Conservation (phyloP, 345 rosid species). For the Linum usitatissimum region DNA sequence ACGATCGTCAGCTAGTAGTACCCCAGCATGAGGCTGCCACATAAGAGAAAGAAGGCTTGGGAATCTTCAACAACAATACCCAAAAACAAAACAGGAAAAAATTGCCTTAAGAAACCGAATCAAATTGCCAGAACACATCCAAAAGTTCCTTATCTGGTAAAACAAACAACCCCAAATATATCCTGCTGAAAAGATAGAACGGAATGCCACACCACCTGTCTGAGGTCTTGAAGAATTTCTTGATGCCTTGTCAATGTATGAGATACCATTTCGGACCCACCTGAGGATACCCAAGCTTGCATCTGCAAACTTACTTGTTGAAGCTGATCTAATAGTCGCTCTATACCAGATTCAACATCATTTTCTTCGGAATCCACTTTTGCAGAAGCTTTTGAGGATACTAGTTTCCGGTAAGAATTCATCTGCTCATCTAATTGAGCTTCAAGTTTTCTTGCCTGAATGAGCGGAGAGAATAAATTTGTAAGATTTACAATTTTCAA, state of each 20-base stretch:
- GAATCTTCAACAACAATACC: no score
- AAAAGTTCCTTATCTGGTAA: no score
- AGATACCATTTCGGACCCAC: slow-evolving; percentile 97
- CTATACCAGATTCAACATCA: slow-evolving; percentile 76
- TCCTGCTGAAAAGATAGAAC: not conserved
- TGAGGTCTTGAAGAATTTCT: slow-evolving; percentile 89
- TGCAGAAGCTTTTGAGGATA: slow-evolving; percentile 51
- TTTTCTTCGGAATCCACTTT: slow-evolving; percentile 53
- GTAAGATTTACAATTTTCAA: not conserved
- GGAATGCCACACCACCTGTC: slow-evolving; percentile 44
- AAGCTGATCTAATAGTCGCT: slow-evolving; percentile 52
- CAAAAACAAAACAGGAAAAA: no score
- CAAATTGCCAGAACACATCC: no score
- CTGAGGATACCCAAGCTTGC: slow-evolving; percentile 97
- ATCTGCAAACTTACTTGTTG: slow-evolving; percentile 79
- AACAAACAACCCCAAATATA: not conserved
- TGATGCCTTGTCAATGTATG: slow-evolving; percentile 95
- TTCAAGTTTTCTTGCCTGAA: slow-evolving; percentile 91
- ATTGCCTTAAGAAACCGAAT: no score
- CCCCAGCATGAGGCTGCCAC: not conserved
- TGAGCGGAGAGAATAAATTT: slow-evolving; percentile 1
- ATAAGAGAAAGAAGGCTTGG: not conserved
- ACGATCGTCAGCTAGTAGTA: not conserved
- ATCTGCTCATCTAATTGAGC: slow-evolving; percentile 98
- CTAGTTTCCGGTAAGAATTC: slow-evolving; percentile 76